phyloP scores from a whole-genome alignment of 768 basidiomycete species.

The Clitopilus hobsonii region DNA sequence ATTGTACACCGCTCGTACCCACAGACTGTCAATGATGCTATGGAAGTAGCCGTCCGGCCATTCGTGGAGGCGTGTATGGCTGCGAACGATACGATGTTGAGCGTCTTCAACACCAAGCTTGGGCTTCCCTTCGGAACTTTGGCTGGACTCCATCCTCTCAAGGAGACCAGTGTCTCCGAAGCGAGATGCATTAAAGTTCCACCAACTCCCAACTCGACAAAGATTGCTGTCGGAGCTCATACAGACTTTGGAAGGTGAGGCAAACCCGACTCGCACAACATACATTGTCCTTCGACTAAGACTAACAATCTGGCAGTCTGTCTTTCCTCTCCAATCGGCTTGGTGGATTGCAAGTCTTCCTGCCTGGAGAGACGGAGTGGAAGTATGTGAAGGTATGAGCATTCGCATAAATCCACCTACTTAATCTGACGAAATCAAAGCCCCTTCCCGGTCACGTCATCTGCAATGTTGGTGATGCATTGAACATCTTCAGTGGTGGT shows the following conservation, averaged over 20 bases:
- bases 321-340: conserved; percentile 38
- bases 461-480: conserved; percentile 42
- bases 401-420: background rate
- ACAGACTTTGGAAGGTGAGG: conserved; percentile 42
- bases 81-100: conserved; percentile 33
- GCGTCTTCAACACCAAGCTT: conserved; percentile 35
- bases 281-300: background rate
- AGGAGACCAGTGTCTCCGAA: conserved; percentile 36
- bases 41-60: conserved; percentile 28
- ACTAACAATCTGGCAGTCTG: conserved; percentile 21
- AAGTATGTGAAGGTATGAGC: conserved; percentile 37
- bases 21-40: conserved; percentile 29
- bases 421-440: conserved; percentile 12
- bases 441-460: conserved; percentile 40
- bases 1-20: conserved; percentile 40
- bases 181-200: conserved; percentile 36
- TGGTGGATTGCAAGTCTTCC: conserved; percentile 39
- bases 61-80: conserved; percentile 38
- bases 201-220: conserved; percentile 22
- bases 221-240: conserved; percentile 38
- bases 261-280: background rate
- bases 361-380: conserved; percentile 32
- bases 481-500: conserved; percentile 41
- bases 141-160: conserved; percentile 24
- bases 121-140: conserved; percentile 38